Conservation (phyloP, 768 basidiomycete species). For the Trametopsis cervina region DNA sequence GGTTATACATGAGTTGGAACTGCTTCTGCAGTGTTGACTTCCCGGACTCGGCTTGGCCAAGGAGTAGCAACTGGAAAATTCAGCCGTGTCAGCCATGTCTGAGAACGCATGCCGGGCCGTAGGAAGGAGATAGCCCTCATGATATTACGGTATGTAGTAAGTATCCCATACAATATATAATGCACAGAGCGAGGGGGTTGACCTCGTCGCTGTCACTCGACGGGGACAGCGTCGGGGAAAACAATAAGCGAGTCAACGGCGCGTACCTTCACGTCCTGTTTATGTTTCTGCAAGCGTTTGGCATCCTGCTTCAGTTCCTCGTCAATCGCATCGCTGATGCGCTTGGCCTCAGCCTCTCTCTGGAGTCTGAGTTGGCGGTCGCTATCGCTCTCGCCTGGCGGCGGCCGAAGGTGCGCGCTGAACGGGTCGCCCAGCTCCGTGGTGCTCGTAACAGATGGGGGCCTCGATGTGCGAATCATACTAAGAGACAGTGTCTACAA, state of each 20-base stretch:
- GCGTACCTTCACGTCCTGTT: slow-evolving; percentile 68
- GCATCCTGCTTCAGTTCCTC: slow-evolving; percentile 69
- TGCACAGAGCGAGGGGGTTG: background rate
- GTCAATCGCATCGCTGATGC: slow-evolving; percentile 75
- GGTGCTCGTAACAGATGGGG: slow-evolving; percentile 59
- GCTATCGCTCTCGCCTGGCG: slow-evolving; percentile 54
- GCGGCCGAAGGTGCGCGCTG: slow-evolving; percentile 56
- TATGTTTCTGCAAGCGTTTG: slow-evolving; percentile 55
- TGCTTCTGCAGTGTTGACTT: slow-evolving; percentile 85
- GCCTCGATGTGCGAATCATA: slow-evolving; percentile 43
- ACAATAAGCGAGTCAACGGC: background rate
- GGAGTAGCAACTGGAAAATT: slow-evolving; percentile 42
- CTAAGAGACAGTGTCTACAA: slow-evolving; percentile 23
- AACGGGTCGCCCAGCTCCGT: slow-evolving; percentile 64
- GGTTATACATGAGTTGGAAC: slow-evolving; percentile 75
- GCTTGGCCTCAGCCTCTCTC: slow-evolving; percentile 67
- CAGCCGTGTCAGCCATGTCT: background rate
- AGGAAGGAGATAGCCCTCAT: too few relatives aligned
- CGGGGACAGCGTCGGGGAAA: too few relatives aligned
- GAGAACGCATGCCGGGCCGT: background rate
- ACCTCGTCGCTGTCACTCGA: background rate
- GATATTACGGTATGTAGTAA: too few relatives aligned
- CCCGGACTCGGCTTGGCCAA: slow-evolving; percentile 73
- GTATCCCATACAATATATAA: background rate
- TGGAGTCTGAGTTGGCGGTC: slow-evolving; percentile 57